These are phyloP conservation scores for Spergularia bocconei DNA, from an alignment of 148 eudicot genomes.

Conservation along the genomic window DNA sequence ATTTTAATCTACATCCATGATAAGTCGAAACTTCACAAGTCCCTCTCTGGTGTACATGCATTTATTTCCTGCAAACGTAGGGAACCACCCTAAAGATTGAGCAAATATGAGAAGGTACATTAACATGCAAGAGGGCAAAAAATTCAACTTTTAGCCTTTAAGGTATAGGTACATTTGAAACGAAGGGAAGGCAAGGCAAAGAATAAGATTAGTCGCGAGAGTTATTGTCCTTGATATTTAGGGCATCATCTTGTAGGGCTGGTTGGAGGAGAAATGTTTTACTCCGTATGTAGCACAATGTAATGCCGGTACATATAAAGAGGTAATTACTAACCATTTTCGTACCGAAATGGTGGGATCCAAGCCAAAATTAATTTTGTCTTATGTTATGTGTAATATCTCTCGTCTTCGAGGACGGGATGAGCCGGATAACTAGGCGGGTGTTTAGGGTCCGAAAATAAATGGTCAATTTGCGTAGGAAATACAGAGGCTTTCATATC, in stretches of 20 bases:
- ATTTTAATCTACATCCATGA: too few species aligned
- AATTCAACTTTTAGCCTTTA: slow-evolving; percentile 1
- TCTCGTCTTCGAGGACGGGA: too few species aligned
- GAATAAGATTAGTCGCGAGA: slow-evolving; percentile 7
- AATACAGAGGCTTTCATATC: too few species aligned
- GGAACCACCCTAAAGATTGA: slow-evolving; percentile 5
- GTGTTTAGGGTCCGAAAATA: too few species aligned
- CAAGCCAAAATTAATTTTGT: too few species aligned
- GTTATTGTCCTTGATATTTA: neutral
- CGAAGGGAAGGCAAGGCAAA: neutral
- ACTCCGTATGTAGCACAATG: too few species aligned
- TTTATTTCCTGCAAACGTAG: slow-evolving; percentile 12
- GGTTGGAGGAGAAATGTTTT: neutral
- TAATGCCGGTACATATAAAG: too few species aligned
- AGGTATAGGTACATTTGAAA: neutral
- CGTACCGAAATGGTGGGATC: too few species aligned
- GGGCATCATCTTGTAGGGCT: neutral
- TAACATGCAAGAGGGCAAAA: neutral
- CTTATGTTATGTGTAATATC: too few species aligned
- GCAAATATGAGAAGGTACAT: slow-evolving; percentile 15
- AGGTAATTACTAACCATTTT: too few species aligned
- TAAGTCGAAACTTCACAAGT: neutral
- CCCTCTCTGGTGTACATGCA: neutral
- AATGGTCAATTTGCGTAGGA: too few species aligned
- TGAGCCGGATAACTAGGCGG: too few species aligned